Conservation (phyloP, 345 rosid species). For the Salix dunnii region DNA sequence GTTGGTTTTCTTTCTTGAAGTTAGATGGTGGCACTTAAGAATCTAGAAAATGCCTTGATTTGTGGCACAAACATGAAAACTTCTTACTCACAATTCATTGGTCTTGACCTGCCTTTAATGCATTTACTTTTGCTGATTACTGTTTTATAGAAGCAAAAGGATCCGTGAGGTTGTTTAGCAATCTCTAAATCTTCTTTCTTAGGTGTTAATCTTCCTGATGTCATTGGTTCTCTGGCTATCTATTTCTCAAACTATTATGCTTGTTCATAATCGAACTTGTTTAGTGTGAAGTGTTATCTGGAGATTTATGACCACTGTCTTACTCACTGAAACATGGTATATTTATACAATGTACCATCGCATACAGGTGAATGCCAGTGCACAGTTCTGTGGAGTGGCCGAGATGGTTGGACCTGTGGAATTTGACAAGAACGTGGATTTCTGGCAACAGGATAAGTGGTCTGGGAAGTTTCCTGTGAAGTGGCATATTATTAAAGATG, state of each 20-base stretch:
- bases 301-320: neutral
- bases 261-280: neutral
- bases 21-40: neutral
- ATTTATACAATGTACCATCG: neutral
- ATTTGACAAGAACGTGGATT: conserved; percentile 69
- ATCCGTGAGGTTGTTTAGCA: neutral
- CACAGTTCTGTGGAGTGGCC: conserved; percentile 83
- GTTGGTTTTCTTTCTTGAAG: neutral
- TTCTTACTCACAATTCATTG: neutral
- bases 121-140: neutral
- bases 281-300: neutral
- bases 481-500: conserved; percentile 83
- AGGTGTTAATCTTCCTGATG: neutral
- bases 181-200: neutral
- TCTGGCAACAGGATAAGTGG: conserved; percentile 95
- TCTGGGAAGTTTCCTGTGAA: conserved; percentile 76
- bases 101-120: neutral
- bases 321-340: neutral
- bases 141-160: neutral
- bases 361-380: conserved; percentile 76
- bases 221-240: neutral
- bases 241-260: neutral
- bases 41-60: neutral
- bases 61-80: neutral
- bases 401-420: conserved; percentile 91